phyloP scores from a whole-genome alignment of 1,139 yeast genomes.

The Petasospora rhodanensis region DNA sequence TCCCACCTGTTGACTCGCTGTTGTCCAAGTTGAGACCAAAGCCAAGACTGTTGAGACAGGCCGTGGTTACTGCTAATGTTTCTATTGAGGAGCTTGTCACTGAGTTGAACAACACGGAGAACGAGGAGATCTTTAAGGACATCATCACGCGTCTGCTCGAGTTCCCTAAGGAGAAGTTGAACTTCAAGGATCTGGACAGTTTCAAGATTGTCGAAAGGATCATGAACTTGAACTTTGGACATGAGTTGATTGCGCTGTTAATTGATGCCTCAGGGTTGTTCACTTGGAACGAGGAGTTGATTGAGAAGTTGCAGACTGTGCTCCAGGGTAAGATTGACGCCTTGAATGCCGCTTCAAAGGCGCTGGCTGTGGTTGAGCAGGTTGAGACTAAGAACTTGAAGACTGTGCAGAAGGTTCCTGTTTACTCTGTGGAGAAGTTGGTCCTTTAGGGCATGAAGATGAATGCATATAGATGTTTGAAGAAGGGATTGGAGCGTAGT shows the following conservation, averaged over 20 bases:
- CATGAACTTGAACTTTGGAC: conserved; percentile 45
- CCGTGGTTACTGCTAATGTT: conserved; percentile 69
- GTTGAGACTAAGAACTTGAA: conserved; percentile 32
- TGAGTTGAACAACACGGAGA: conserved; percentile 51
- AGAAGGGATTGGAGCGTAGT: too few species aligned
- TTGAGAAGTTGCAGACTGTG: conserved; percentile 40
- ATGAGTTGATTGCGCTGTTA: conserved; percentile 56
- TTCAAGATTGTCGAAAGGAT: conserved; percentile 37
- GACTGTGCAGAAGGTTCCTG: conserved; percentile 40
- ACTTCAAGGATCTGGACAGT: conserved; percentile 26
- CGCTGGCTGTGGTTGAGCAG: conserved; percentile 53
- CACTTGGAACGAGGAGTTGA: conserved; percentile 50
- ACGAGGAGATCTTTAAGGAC: conserved; percentile 64
- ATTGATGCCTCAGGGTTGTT: conserved; percentile 73
- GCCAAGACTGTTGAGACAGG: conserved; percentile 71
- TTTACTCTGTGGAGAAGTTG: conserved; percentile 49
- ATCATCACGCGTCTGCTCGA: conserved; percentile 58
- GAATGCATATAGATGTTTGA: too few species aligned
- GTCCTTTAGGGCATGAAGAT: conserved; percentile 4
- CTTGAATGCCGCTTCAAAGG: conserved; percentile 46
- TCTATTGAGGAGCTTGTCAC: conserved; percentile 57
- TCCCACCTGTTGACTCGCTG: conserved; percentile 61
- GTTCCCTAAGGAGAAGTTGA: conserved; percentile 38
- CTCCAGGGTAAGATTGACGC: conserved; percentile 48
- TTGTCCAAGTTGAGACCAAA: conserved; percentile 44